These are phyloP conservation scores for Arthrobotrys sphaeroides DNA, from an alignment of 2,329 filamentous ascomycete genomes.

Conservation along the genomic window DNA sequence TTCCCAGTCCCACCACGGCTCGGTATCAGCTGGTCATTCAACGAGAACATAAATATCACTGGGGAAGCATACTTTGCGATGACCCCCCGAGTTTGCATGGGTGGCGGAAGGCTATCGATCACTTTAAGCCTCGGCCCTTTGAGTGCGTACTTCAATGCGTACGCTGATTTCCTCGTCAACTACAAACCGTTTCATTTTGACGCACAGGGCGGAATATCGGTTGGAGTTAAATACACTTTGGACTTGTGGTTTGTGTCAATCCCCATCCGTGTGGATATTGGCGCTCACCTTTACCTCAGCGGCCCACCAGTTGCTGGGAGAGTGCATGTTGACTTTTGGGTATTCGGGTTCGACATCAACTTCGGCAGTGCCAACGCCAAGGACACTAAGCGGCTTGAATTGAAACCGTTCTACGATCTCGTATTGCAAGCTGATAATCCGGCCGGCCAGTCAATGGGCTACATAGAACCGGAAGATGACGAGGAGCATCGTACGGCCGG, in stretches of 20 bases:
- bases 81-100: conserved; percentile 63
- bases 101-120: conserved; percentile 60
- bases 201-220: conserved; percentile 52
- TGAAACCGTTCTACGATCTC: too few species aligned
- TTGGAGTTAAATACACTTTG: background rate
- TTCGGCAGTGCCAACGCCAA: too few species aligned
- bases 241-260: conserved; percentile 8
- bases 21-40: conserved; percentile 61
- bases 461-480: too few species aligned
- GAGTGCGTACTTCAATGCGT: conserved; percentile 61
- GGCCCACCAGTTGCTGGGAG: conserved; percentile 53
- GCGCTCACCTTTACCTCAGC: conserved; percentile 20
- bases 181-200: conserved; percentile 61
- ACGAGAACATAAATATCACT: conserved; percentile 58
- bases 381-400: too few species aligned
- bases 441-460: too few species aligned
- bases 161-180: conserved; percentile 61
- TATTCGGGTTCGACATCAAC: conserved; percentile 56
- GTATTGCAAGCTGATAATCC: too few species aligned
- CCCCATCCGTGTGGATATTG: conserved; percentile 53
- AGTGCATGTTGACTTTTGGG: conserved; percentile 57
- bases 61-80: conserved; percentile 64
- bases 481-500: too few species aligned
- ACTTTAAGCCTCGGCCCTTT: conserved; percentile 59
- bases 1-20: conserved; percentile 62